These are phyloP conservation scores for Cyclostephanos tholiformis DNA, from an alignment of 108 stramenopile genomes.

Conservation along the genomic window DNA sequence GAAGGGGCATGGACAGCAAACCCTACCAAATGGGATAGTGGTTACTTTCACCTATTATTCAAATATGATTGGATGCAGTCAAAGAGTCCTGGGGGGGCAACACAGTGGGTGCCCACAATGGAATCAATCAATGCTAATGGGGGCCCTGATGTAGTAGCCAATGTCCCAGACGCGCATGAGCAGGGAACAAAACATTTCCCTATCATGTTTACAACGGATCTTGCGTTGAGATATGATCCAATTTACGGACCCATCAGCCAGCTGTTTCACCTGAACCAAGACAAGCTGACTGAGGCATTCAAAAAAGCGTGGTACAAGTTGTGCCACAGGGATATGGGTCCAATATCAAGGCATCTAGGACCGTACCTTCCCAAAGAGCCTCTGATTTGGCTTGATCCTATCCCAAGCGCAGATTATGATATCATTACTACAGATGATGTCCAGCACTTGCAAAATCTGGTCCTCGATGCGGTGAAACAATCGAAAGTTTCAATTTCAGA, in stretches of 20 bases:
- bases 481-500: conserved; percentile 56
- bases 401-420: conserved; percentile 45
- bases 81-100: conserved; percentile 74
- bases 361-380: conserved; percentile 61
- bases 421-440: conserved; percentile 42
- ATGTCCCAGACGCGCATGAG: conserved; percentile 72
- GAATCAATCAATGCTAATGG: conserved; percentile 33
- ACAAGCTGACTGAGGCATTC: conserved; percentile 59
- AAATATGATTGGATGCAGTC: conserved; percentile 71
- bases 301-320: conserved; percentile 82
- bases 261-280: conserved; percentile 57
- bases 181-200: conserved; percentile 52
- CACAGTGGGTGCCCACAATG: conserved; percentile 67
- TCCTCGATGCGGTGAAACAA: conserved; percentile 41
- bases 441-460: conserved; percentile 43
- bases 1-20: conserved; percentile 81
- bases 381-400: conserved; percentile 73
- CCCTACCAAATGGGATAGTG: conserved; percentile 74
- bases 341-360: conserved; percentile 66
- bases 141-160: conserved; percentile 38
- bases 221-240: conserved; percentile 71
- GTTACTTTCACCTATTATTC: conserved; percentile 71
- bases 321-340: conserved; percentile 76
- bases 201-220: conserved; percentile 76
- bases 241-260: conserved; percentile 61